Base-by-base conservation (phyloP, 2,329 filamentous ascomycete genomes). In the Nannizziopsis arthrosporioides region DNA sequence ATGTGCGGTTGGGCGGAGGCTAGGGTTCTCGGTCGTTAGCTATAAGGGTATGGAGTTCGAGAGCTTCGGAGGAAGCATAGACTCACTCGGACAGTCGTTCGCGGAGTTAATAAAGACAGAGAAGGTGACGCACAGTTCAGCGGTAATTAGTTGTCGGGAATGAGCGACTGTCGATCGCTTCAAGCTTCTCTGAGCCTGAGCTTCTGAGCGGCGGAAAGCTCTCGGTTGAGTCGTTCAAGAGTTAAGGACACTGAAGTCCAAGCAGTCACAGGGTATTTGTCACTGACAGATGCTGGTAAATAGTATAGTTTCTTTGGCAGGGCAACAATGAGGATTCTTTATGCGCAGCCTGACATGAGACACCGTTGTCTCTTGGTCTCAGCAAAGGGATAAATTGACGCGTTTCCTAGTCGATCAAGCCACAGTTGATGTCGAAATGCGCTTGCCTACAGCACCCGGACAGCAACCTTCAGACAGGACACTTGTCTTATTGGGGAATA, bases 381-480 rank as follows among this genome's bases (percentile, higher is more conserved):
- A n/a, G 31, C 14, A 36, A 8, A 18, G 30, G 34, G 32, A 37
- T 45, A 30, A n/a, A 17, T 34, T 32, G 44, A 27, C 36, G 34
- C 9, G n/a, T 14, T 4, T 31, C 17, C 36, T 15, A 27, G 17
- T 18, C 31, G 8, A 12, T 15, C 44, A 40, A 47, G 45, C 45
- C 45, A 47, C 45, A 47, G 45, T 27, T 47, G 45, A 19, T 19
- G n/a, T 17, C 27, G 41, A 34, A 43, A 42, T 35, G 41, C 27
- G 31, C 45, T 47, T 47, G 45, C 45, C 38, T 47, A 40, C 19
- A 19, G 27, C 22, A 27, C 18, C 38, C 38, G 2, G 7, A 17
- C 37, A 37, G 37, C 41, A 47, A 39, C 27, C 37, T 32, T 22
- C 15, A 7, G 8, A 15, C 30, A n/a, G 15, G 34, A 4, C 10